A percentile compares a stretch with the other conserved stretches of the same genome.
phyloP scores from a whole-genome alignment of 2,329 filamentous ascomycete genomes.

The Kalmusia sp. region DNA sequence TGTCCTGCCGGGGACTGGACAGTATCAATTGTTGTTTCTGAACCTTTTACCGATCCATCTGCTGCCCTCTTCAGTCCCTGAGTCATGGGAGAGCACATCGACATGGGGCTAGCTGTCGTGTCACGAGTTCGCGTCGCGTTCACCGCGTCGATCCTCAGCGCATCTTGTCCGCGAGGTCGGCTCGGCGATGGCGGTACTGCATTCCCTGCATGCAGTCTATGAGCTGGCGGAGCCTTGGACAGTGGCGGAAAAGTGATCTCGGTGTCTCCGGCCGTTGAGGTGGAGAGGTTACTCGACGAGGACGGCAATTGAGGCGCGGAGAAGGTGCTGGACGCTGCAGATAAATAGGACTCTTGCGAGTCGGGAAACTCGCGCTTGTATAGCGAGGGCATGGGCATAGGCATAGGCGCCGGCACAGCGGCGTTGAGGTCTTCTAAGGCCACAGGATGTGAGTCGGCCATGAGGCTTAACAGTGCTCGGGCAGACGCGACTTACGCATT shows the following conservation, averaged over 20 bases:
- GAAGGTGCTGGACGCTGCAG: slow-evolving; percentile 42
- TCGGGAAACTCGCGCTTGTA: slow-evolving; percentile 24
- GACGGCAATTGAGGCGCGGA: slow-evolving; percentile 40
- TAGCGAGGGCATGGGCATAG: slow-evolving; percentile 15
- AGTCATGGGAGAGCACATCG: slow-evolving; percentile 46
- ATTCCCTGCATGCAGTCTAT: slow-evolving; percentile 53
- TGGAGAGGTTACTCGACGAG: slow-evolving; percentile 44
- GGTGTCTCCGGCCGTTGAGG: slow-evolving; percentile 35
- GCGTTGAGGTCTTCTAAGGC: slow-evolving; percentile 24
- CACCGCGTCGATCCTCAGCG: slow-evolving; percentile 32
- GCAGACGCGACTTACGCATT: slow-evolving; percentile 33
- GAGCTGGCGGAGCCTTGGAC: slow-evolving; percentile 28
- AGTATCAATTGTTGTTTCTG: slow-evolving; percentile 27
- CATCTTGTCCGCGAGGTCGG: slow-evolving; percentile 54
- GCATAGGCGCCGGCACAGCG: slow-evolving; percentile 17
- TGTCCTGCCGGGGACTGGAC: slow-evolving; percentile 57
- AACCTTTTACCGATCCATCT: slow-evolving; percentile 70
- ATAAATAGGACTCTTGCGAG: slow-evolving; percentile 45
- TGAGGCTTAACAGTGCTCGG: slow-evolving; percentile 17
- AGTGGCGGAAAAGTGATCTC: slow-evolving; percentile 36
- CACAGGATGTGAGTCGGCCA: slow-evolving; percentile 27
- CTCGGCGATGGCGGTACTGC: slow-evolving; percentile 52
- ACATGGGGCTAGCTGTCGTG: slow-evolving; percentile 50
- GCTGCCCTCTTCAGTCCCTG: slow-evolving; percentile 76
- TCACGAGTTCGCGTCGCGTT: slow-evolving; percentile 36